These are phyloP conservation scores for Tulasnella sp. DNA, from an alignment of 768 basidiomycete genomes.

Conservation along the genomic window DNA sequence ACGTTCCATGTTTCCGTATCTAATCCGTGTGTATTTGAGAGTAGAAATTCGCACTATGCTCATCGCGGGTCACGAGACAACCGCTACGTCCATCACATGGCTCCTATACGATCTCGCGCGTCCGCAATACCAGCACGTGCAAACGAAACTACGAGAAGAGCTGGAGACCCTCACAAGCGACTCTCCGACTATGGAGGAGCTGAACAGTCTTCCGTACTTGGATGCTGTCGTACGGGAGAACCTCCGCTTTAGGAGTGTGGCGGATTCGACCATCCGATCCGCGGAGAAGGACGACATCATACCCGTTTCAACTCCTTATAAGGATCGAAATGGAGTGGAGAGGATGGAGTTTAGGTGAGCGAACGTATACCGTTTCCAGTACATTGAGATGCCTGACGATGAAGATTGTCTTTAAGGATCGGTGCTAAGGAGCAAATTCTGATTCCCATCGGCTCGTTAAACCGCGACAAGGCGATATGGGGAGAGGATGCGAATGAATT, in stretches of 20 bases:
- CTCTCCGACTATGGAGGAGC: conserved; percentile 17
- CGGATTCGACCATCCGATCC: background rate
- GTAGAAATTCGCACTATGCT: conserved; percentile 52
- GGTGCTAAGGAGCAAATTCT: conserved; percentile 28
- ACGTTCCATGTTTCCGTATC: background rate
- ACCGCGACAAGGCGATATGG: conserved; percentile 45
- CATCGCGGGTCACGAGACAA: conserved; percentile 49
- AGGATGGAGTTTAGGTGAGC: background rate
- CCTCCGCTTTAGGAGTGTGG: conserved; percentile 6
- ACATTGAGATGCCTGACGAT: background rate
- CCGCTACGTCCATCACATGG: conserved; percentile 41
- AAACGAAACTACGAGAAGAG: conserved; percentile 48
- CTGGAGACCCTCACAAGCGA: conserved; percentile 26
- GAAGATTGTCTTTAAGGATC: conserved; percentile 15
- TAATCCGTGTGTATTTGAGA: background rate
- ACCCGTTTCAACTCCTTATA: conserved; percentile 11
- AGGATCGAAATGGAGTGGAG: conserved; percentile 6
- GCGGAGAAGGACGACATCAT: conserved; percentile 9
- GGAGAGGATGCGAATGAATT: conserved; percentile 54
- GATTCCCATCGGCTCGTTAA: conserved; percentile 43
- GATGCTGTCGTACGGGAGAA: conserved; percentile 22
- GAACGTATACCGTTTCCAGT: background rate
- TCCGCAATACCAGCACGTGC: conserved; percentile 33
- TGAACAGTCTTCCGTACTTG: conserved; percentile 23
- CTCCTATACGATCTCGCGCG: conserved; percentile 41